Evolutionary conservation across 2,329 filamentous ascomycete genomes (phyloP).

Genomic region (Ascochyta fabae): DNA sequence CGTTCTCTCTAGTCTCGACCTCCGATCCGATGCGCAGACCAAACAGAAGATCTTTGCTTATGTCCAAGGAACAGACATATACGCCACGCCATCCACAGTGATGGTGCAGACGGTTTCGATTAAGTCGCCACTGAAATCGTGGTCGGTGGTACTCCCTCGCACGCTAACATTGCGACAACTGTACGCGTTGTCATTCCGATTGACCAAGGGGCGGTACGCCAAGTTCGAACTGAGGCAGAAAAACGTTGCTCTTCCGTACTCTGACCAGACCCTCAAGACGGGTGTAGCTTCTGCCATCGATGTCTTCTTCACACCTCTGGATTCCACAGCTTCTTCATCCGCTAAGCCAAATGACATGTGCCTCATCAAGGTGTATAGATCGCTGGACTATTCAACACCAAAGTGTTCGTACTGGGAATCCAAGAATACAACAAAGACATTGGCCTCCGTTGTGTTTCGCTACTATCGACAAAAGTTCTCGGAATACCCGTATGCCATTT

Average conservation of each 20-base stretch:
- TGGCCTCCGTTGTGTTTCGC: conserved; percentile 16
- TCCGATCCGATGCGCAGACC: conserved; percentile 27
- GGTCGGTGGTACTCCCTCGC: conserved; percentile 2
- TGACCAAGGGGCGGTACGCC: conserved; percentile 15
- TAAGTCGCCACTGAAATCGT: conserved; percentile 22
- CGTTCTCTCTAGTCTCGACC: conserved; percentile 22
- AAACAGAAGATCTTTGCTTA: background rate
- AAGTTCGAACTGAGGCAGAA: conserved; percentile 17
- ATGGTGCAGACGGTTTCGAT: conserved; percentile 10
- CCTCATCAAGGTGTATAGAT: conserved; percentile 18
- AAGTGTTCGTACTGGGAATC: conserved; percentile 18
- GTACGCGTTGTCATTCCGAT: conserved; percentile 18
- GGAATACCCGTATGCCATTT: background rate
- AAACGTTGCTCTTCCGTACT: conserved; percentile 2
- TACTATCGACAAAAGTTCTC: conserved; percentile 17
- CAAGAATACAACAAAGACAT: conserved; percentile 14
- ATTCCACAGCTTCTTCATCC: background rate
- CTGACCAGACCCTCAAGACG: background rate
- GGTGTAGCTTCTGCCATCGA: background rate
- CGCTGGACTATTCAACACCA: background rate
- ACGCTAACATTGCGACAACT: conserved; percentile 10
- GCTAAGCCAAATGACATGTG: conserved; percentile 6
- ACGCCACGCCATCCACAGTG: background rate
- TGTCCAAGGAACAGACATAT: background rate
- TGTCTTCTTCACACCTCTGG: conserved; percentile 9